Base-by-base conservation (phyloP, 2,329 filamentous ascomycete genomes). In the Cladosporium phlei region DNA sequence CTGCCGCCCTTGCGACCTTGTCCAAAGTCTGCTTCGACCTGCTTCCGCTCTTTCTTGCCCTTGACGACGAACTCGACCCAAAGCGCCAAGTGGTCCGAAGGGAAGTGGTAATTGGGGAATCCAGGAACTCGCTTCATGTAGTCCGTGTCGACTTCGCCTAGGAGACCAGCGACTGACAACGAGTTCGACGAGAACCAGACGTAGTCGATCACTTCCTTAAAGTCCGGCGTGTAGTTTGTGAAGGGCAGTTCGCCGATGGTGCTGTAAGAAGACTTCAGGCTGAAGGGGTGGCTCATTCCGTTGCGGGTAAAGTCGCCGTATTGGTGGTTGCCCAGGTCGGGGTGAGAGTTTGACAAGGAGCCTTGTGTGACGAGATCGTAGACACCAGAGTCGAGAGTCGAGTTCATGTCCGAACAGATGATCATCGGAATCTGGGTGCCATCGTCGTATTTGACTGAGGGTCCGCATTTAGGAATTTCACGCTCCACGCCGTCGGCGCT, bases 331-430 rank as follows among this genome's bases (percentile, higher is more conserved):
- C 78, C 80, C 32, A 98, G 74, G 60, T 97, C 93, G 3, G 79
- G 74, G 63, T 98, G 91, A 45, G 86, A 79, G 40, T 85, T 84
- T 9, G 82, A 76, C 16, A 98, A 78, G 32, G 79, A 81, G 29
- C 93, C 93, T 62, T 85, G 82, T 2, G 86, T 83, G 55, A 98
- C 80, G 34, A 98, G 76, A 54, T 96, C 89, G 66, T 95, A 95
- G 1, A 96, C 90, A 33, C 88, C 89, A 43, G 89, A 96, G 46
- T 87, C 83, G 10, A 80, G 79, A 1, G 83, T 85, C 3, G 91
- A 96, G 70, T 98, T 98, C 75, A 96, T 95, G 66, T 98, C 93
- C 58, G 91, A 91, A 59, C 91, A 96, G 43, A 98, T 80, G 49
- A 98, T 71, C 28, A 97, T 73, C 1, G 93, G 93, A 38, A 98